Conservation (phyloP, 2,329 filamentous ascomycete genomes). For the Fusarium ambrosium region DNA sequence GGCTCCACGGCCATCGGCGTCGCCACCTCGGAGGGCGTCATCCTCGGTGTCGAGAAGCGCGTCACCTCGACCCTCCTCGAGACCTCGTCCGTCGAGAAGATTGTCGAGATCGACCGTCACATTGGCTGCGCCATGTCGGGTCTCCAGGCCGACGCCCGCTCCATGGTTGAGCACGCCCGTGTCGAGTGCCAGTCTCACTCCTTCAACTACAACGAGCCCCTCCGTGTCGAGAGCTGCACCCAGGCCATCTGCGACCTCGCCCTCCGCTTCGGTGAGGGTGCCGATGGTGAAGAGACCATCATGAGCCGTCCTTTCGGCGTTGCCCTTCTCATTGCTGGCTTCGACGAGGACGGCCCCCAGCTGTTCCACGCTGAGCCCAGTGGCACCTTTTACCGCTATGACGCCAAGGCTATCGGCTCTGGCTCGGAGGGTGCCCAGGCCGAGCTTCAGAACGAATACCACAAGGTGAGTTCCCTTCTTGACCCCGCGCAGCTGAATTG, state of each 20-base stretch:
- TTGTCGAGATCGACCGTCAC: conserved; percentile 98
- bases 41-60: conserved; percentile 98
- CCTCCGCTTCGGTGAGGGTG: conserved; percentile 95
- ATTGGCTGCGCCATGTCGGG: conserved; percentile 99
- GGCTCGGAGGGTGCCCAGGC: conserved; percentile 98
- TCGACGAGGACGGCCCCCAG: conserved; percentile 96
- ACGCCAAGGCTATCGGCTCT: conserved; percentile 98
- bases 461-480: conserved; percentile 72
- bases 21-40: conserved; percentile 92
- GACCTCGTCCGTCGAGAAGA: conserved; percentile 98
- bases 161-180: conserved; percentile 97
- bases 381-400: conserved; percentile 98
- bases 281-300: conserved; percentile 97
- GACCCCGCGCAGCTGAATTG: neutral
- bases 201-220: conserved; percentile 97
- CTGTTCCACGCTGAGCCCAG: conserved; percentile 98
- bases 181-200: conserved; percentile 97
- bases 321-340: conserved; percentile 94
- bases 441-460: conserved; percentile 98
- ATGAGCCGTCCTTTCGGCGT: conserved; percentile 99
- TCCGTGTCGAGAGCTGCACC: conserved; percentile 97
- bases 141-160: conserved; percentile 95
- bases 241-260: conserved; percentile 99
- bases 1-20: conserved; percentile 98
- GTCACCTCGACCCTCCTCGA: conserved; percentile 98